phyloP scores from a whole-genome alignment of 2,329 filamentous ascomycete species.

The Ustulina deusta region DNA sequence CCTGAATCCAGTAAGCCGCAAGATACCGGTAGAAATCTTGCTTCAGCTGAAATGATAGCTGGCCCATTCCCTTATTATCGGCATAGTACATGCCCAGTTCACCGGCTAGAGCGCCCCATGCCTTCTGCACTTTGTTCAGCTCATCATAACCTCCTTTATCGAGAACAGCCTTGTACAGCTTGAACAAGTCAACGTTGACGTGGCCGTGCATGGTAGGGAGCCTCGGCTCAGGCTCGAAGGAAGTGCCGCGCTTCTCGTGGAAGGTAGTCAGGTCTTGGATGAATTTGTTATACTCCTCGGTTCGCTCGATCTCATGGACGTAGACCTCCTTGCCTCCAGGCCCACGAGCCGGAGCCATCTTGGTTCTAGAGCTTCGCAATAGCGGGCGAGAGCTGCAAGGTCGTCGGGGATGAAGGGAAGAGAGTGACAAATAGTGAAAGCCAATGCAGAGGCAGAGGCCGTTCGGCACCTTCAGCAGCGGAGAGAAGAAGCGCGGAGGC shows the following conservation, averaged over 20 bases:
- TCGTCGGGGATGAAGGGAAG: conserved; percentile 1
- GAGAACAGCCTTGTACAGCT: conserved; percentile 82
- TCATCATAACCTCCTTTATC: conserved; percentile 87
- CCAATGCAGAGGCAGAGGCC: conserved; percentile 37
- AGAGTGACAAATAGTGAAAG: conserved; percentile 8
- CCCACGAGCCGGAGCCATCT: conserved; percentile 50
- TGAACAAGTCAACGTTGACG: conserved; percentile 80
- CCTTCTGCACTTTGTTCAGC: conserved; percentile 84
- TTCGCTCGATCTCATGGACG: conserved; percentile 65
- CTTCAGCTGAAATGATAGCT: conserved; percentile 88
- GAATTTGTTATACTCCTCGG: conserved; percentile 81
- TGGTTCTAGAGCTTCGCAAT: conserved; percentile 34
- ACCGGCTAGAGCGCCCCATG: conserved; percentile 83
- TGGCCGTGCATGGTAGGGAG: conserved; percentile 75
- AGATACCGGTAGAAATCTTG: conserved; percentile 91
- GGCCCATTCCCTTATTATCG: conserved; percentile 72
- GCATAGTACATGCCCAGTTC: conserved; percentile 80
- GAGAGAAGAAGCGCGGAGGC: neutral
- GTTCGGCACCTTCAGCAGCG: conserved; percentile 24
- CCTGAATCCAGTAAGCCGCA: conserved; percentile 86
- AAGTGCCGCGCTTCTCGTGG: conserved; percentile 82
- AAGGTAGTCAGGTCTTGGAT: conserved; percentile 78
- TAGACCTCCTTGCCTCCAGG: conserved; percentile 47
- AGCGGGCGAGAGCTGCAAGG: conserved; percentile 6
- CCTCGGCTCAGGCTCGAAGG: conserved; percentile 78